phyloP scores from a whole-genome alignment of 2,329 filamentous ascomycete genomes.

The Claviceps citrina region DNA sequence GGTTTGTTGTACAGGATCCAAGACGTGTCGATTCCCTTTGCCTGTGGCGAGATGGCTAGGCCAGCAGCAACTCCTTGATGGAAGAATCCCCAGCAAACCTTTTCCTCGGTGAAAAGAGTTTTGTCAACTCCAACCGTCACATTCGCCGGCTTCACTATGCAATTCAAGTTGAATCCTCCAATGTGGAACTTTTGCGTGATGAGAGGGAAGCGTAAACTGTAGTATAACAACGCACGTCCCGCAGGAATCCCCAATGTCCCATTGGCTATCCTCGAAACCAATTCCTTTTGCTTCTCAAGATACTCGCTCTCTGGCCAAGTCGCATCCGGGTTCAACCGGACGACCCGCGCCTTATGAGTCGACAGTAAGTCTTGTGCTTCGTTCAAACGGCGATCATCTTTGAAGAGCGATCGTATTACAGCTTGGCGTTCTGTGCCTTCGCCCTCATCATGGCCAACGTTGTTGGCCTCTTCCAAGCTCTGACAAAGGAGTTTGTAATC shows the following conservation, averaged over 20 bases:
- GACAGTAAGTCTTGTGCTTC: constrained; percentile 79
- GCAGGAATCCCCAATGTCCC: constrained; percentile 79
- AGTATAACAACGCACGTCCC: constrained; percentile 77
- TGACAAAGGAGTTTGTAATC: constrained; percentile 70
- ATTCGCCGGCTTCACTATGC: constrained; percentile 80
- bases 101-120: constrained; percentile 77
- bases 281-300: constrained; percentile 79
- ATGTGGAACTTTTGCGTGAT: constrained; percentile 86
- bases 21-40: constrained; percentile 89
- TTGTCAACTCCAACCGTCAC: constrained; percentile 91
- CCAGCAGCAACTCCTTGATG: constrained; percentile 91
- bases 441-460: constrained; percentile 55
- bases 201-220: constrained; percentile 71
- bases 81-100: constrained; percentile 97
- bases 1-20: constrained; percentile 99
- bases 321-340: constrained; percentile 60
- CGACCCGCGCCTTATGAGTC: constrained; percentile 61
- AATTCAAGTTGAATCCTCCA: constrained; percentile 80
- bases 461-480: constrained; percentile 42
- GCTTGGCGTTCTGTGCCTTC: constrained; percentile 72
- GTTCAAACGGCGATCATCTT: constrained; percentile 74
- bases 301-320: constrained; percentile 75
- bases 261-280: constrained; percentile 72
- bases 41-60: constrained; percentile 73
- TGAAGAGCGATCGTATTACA: constrained; percentile 76